These are phyloP conservation scores for Gracilaria domingensis DNA, from an alignment of 23 red algal genomes.

Conservation along the genomic window DNA sequence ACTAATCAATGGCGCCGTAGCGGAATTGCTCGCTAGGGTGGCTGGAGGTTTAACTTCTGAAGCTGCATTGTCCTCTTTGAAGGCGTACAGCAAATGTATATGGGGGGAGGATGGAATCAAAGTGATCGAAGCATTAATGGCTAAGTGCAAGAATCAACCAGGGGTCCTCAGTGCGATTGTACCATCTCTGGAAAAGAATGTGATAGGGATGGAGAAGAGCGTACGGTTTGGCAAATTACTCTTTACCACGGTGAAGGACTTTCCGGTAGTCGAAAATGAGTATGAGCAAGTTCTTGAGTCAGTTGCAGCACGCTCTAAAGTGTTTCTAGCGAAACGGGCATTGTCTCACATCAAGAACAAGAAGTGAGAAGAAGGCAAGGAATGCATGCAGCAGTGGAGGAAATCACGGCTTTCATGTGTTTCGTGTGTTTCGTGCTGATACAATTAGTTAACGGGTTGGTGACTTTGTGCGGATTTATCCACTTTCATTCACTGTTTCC, in stretches of 20 bases:
- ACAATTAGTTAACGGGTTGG: not conserved
- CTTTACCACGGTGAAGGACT: conserved; percentile 46
- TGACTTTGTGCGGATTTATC: not conserved
- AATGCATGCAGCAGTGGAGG: not conserved
- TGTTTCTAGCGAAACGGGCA: conserved; percentile 71
- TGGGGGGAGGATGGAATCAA: conserved; percentile 69
- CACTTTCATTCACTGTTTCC: not conserved
- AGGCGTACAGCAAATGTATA: not conserved
- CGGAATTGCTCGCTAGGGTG: conserved; percentile 42
- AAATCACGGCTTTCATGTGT: not conserved
- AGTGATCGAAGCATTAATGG: conserved; percentile 62
- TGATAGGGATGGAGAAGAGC: conserved; percentile 62
- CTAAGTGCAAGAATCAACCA: conserved; percentile 24
- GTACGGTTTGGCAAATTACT: conserved; percentile 75
- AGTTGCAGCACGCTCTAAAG: conserved; percentile 42
- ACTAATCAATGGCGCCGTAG: conserved; percentile 40
- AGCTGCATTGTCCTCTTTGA: conserved; percentile 26
- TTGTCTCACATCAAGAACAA: conserved; percentile 38
- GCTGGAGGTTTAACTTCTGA: conserved; percentile 6
- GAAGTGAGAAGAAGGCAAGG: not conserved
- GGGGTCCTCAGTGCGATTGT: conserved; percentile 20
- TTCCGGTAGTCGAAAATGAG: conserved; percentile 43
- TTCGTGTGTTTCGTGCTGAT: too few relatives aligned
- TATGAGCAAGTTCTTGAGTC: conserved; percentile 44
- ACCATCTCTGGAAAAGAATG: conserved; percentile 48